Base-by-base conservation (phyloP, 2,329 filamentous ascomycete species). In the Colletotrichum endophyticum region DNA sequence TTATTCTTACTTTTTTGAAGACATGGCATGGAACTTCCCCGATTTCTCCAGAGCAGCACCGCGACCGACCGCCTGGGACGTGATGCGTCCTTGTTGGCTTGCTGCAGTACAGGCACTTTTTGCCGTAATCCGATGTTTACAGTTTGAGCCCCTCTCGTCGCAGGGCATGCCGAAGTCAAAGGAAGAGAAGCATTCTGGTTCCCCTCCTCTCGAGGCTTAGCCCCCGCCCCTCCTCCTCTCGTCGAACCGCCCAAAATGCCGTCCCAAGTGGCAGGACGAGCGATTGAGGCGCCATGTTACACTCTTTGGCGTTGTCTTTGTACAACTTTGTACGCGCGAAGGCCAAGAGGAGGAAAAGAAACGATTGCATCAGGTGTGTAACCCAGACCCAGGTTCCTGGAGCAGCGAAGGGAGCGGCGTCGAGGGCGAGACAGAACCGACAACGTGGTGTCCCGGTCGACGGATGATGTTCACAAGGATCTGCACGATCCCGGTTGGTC, bases 381-480 rank as follows among this genome's bases (percentile, higher is more conserved):
- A 59, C 63, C 70, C 39, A 30, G 34, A 64, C 19, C 70, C 73
- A 64, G 44, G 73, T 68, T 34, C 32, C 53, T 73, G 57, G 73
- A 56, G 73, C 73, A n/a, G 30, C 27, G 57, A 53, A 53, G 57
- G 19, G 25, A 28, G 68, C 36, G 57, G 27, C 27, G 57, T 34
- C 15, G 57, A 28, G 63, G 22, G 73, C 57, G 59, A 66, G 67
- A 71, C 70, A 63, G 70, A 72, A 73, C 63, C 57, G 64, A 75
- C 39, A 75, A 73, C 73, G 70, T 75, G 73, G 63, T 76, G 73
- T 63, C 63, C 64, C 28, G 32, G 64, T 73, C 63, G 70, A 39
- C 70, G 66, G 73, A 73, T 73, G 70, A 76, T 76, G 64, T 76
- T 76, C 73, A 73, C 73, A 73, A 64, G 73, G 73, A 76, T 76